Evolutionary conservation across 345 rosid species (phyloP).

Genomic region (Euclidium syriacum): DNA sequence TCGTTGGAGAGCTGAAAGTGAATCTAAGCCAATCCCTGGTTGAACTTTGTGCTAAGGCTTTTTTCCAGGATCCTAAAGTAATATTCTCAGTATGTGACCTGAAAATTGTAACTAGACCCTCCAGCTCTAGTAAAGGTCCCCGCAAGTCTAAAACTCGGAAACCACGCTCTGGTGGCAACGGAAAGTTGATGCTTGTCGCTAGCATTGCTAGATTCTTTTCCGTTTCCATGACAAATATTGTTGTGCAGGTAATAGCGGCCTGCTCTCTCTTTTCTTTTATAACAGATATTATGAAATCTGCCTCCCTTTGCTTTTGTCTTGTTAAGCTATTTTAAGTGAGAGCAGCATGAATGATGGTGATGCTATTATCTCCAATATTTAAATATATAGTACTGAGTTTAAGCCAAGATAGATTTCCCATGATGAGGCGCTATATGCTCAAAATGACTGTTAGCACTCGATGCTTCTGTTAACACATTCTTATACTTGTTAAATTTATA

Average conservation of each 20-base stretch:
- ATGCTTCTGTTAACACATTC: background rate
- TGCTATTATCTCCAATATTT: background rate
- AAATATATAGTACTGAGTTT: background rate
- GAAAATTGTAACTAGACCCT: conserved; percentile 68
- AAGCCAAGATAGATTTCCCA: background rate
- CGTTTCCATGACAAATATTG: conserved; percentile 72
- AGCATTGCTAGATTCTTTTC: conserved; percentile 81
- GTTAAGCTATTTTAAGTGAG: background rate
- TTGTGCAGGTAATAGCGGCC: conserved; percentile 52
- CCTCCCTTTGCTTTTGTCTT: background rate
- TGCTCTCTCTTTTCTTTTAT: background rate
- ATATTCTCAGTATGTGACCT: conserved; percentile 72
- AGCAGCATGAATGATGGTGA: background rate
- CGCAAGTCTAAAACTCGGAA: conserved; percentile 49
- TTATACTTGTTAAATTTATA: background rate
- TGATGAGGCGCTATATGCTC: background rate
- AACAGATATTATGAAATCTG: background rate
- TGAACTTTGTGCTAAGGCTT: conserved; percentile 73
- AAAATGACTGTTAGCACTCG: background rate
- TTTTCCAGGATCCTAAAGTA: conserved; percentile 83
- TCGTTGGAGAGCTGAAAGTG: conserved; percentile 73
- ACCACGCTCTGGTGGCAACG: conserved; percentile 51
- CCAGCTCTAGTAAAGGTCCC: conserved; percentile 50
- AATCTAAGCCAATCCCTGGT: conserved; percentile 83
- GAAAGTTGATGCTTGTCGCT: conserved; percentile 85